phyloP scores from a whole-genome alignment of 2,329 filamentous ascomycete species.

The Colletotrichum australisinense region DNA sequence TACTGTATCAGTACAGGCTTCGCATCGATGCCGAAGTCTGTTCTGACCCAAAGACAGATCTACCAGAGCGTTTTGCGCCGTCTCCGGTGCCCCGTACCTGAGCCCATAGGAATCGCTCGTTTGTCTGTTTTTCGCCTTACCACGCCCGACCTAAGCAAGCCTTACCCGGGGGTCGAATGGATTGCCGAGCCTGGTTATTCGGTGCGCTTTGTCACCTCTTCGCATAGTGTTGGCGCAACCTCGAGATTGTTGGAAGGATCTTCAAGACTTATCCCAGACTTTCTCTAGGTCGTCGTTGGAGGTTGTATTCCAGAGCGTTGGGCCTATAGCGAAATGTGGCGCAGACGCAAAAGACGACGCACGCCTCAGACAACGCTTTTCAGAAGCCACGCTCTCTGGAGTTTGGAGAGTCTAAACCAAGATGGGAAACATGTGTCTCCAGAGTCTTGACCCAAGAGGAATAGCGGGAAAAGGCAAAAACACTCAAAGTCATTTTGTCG shows the following conservation, averaged over 20 bases:
- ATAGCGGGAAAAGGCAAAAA: neutral
- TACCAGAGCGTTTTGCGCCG: constrained; percentile 14
- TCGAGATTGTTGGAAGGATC: neutral
- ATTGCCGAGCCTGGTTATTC: neutral
- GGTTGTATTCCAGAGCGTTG: neutral
- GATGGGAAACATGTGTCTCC: neutral
- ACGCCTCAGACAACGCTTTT: neutral
- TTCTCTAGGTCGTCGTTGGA: neutral
- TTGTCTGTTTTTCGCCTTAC: constrained; percentile 3
- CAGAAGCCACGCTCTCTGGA: neutral
- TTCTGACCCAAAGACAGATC: constrained; percentile 15
- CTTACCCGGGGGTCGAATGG: constrained; percentile 19
- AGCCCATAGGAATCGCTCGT: constrained; percentile 8
- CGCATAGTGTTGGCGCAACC: neutral
- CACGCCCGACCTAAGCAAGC: constrained; percentile 5
- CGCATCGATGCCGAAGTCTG: constrained; percentile 11
- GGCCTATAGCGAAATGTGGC: constrained; percentile 15
- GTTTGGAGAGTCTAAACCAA: neutral
- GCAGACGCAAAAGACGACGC: constrained; percentile 16
- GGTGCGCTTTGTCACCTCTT: neutral
- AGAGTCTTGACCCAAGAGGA: neutral
- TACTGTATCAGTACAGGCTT: neutral
- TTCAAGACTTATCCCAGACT: neutral
- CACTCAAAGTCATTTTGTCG: neutral
- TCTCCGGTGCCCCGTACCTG: constrained; percentile 3